These are phyloP conservation scores for Hypomyces perniciosus DNA, from an alignment of 2,329 filamentous ascomycete genomes.

Conservation along the genomic window DNA sequence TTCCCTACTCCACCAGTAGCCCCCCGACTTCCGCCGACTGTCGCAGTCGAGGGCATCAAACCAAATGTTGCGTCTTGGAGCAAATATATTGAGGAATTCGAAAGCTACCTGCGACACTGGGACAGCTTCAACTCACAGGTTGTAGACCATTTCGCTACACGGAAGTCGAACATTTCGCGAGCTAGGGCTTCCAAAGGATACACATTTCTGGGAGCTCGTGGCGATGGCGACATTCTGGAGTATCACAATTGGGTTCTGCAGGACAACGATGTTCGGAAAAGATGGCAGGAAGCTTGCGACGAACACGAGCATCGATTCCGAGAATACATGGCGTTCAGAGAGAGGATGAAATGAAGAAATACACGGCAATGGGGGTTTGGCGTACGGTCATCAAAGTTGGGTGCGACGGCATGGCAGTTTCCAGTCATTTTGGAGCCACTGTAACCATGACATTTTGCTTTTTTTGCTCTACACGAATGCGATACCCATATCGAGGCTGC, in stretches of 20 bases:
- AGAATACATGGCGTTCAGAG: constrained; percentile 47
- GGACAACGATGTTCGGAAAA: constrained; percentile 56
- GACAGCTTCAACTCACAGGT: constrained; percentile 45
- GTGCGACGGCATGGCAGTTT: neutral
- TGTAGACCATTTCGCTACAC: constrained; percentile 49
- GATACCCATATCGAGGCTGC: constrained; percentile 10
- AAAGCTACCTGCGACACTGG: constrained; percentile 47
- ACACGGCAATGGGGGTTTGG: neutral
- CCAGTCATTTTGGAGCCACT: neutral
- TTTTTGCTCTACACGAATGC: neutral
- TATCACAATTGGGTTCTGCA: constrained; percentile 58
- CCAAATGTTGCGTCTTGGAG: constrained; percentile 40
- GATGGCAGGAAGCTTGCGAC: constrained; percentile 55
- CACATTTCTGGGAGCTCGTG: constrained; percentile 37
- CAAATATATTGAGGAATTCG: constrained; percentile 49
- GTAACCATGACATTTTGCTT: neutral
- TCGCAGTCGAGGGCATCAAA: constrained; percentile 38
- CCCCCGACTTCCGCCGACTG: constrained; percentile 40
- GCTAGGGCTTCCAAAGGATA: constrained; percentile 37
- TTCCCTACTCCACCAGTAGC: constrained; percentile 46
- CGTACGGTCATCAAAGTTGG: constrained; percentile 4
- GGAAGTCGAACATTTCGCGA: constrained; percentile 38
- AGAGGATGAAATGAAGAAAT: constrained; percentile 36
- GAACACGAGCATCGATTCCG: constrained; percentile 54
- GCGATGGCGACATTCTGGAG: constrained; percentile 44